Evolutionary conservation across 2,329 filamentous ascomycete species (phyloP).

Genomic region (Alternaria consortialis): DNA sequence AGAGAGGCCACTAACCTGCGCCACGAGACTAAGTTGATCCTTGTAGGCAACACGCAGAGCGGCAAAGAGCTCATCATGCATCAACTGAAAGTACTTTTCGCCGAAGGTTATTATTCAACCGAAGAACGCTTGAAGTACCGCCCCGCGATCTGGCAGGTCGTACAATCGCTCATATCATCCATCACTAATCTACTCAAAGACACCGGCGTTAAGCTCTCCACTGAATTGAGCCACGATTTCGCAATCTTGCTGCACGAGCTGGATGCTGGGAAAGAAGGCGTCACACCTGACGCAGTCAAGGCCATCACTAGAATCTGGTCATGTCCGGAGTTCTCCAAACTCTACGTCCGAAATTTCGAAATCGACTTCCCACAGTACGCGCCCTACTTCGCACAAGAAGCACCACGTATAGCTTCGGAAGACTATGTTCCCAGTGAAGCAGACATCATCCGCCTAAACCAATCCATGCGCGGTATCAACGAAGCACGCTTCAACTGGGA

Average conservation of each 20-base stretch:
- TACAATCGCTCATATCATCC: slow-evolving; percentile 44
- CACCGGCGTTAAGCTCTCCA: slow-evolving; percentile 41
- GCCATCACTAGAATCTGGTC: slow-evolving; percentile 43
- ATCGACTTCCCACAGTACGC: slow-evolving; percentile 50
- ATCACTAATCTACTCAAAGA: slow-evolving; percentile 49
- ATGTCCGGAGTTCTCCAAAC: slow-evolving; percentile 41
- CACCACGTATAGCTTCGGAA: slow-evolving; percentile 33
- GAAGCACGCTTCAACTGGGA: slow-evolving; percentile 50
- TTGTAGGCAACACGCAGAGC: slow-evolving; percentile 40
- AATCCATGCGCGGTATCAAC: slow-evolving; percentile 41
- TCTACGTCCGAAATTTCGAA: slow-evolving; percentile 48
- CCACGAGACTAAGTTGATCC: slow-evolving; percentile 47
- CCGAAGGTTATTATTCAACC: slow-evolving; percentile 44
- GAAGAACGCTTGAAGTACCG: slow-evolving; percentile 42
- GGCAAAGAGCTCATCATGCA: slow-evolving; percentile 50
- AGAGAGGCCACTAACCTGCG: slow-evolving; percentile 44
- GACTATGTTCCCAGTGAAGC: slow-evolving; percentile 47
- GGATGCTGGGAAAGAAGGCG: slow-evolving; percentile 37
- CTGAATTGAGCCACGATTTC: slow-evolving; percentile 40
- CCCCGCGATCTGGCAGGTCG: slow-evolving; percentile 39
- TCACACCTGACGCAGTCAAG: slow-evolving; percentile 38
- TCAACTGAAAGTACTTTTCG: slow-evolving; percentile 48
- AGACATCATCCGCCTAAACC: slow-evolving; percentile 47
- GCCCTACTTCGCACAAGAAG: slow-evolving; percentile 44
- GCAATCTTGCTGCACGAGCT: slow-evolving; percentile 48